Evolutionary conservation across 805 yeast genomes (phyloP).

Genomic region (Candida ortonii): DNA sequence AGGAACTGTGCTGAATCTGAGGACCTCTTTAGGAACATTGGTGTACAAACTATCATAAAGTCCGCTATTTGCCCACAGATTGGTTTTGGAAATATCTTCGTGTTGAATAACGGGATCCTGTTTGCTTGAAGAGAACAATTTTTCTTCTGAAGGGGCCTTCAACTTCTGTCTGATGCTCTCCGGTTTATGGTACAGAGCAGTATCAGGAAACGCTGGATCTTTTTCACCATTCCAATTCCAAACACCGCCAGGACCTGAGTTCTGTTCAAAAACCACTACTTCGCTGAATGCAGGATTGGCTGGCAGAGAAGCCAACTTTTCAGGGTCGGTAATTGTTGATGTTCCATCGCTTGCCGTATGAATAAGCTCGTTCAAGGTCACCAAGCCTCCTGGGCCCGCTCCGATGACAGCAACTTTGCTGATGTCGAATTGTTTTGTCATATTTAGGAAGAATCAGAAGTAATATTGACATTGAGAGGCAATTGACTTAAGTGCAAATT

Average conservation of each 20-base stretch:
- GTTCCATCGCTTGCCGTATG: constrained; percentile 25
- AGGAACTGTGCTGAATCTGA: constrained; percentile 58
- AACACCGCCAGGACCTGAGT: constrained; percentile 62
- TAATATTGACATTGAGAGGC: background rate
- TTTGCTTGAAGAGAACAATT: constrained; percentile 21
- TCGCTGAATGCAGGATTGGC: constrained; percentile 44
- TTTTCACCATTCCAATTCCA: constrained; percentile 52
- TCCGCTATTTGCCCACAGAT: constrained; percentile 45
- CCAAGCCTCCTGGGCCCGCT: constrained; percentile 77
- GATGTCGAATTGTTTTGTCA: constrained; percentile 4
- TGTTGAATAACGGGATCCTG: constrained; percentile 32
- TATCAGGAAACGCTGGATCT: constrained; percentile 26
- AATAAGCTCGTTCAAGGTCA: constrained; percentile 33
- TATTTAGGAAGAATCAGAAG: background rate
- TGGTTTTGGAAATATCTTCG: constrained; percentile 17
- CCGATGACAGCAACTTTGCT: constrained; percentile 61
- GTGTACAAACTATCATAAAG: constrained; percentile 68
- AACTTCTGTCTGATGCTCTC: constrained; percentile 3
- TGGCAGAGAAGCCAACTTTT: constrained; percentile 52
- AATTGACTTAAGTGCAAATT: too few relatives aligned
- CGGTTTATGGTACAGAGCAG: constrained; percentile 7
- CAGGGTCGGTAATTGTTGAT: constrained; percentile 11
- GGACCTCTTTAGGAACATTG: constrained; percentile 58
- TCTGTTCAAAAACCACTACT: constrained; percentile 58
- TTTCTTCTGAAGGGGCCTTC: constrained; percentile 28